These are phyloP conservation scores for Astrothelium macrocarpum DNA, from an alignment of 495 filamentous ascomycete genomes.

Conservation along the genomic window DNA sequence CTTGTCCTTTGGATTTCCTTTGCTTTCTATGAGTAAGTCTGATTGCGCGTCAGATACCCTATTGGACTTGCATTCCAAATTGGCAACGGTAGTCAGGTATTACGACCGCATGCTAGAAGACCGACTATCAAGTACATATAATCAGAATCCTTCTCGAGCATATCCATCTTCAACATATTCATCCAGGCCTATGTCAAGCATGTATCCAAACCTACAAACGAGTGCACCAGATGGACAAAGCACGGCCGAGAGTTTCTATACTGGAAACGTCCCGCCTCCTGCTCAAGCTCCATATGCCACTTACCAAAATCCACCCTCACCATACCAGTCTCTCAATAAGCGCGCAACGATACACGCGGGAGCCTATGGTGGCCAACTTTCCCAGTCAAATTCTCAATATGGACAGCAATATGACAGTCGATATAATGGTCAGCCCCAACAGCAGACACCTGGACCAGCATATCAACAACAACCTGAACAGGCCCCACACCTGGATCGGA, in stretches of 20 bases:
- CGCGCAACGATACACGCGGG: conserved; percentile 10
- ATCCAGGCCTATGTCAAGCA: conserved; percentile 35
- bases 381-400: background rate
- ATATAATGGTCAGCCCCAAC: conserved; percentile 20
- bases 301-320: conserved; percentile 23
- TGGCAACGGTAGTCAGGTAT: conserved; percentile 95
- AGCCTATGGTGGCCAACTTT: background rate
- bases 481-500: background rate
- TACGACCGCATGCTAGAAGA: conserved; percentile 98
- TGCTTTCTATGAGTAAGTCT: background rate
- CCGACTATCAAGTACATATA: conserved; percentile 82
- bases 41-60: conserved; percentile 52
- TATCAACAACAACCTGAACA: conserved; percentile 16
- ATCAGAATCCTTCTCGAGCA: conserved; percentile 47
- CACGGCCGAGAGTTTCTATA: conserved; percentile 73
- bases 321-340: conserved; percentile 12
- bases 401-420: conserved; percentile 25
- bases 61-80: conserved; percentile 85
- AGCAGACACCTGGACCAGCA: conserved; percentile 16
- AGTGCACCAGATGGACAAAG: conserved; percentile 37
- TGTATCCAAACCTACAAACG: conserved; percentile 47
- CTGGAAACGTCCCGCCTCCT: conserved; percentile 42
- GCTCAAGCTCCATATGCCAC: conserved; percentile 25
- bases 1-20: background rate
- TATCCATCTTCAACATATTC: conserved; percentile 40